These are phyloP conservation scores for Jatropha podagrica DNA, from an alignment of 441 rosid species.

Conservation along the genomic window DNA sequence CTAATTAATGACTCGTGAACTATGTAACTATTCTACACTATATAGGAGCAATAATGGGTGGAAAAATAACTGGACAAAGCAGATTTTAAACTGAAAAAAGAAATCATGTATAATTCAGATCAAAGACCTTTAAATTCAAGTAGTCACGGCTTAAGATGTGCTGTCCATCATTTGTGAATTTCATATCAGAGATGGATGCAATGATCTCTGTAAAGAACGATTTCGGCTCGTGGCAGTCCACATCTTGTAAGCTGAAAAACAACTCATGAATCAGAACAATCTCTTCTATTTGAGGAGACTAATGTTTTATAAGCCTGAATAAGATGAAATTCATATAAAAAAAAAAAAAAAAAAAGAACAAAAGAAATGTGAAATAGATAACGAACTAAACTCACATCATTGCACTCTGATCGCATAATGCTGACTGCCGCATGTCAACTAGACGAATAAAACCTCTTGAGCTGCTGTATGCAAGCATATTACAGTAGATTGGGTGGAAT, in stretches of 20 bases:
- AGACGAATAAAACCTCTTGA: constrained; percentile 70
- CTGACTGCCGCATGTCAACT: constrained; percentile 75
- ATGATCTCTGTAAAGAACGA: constrained; percentile 69
- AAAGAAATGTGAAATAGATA: constrained; percentile 4
- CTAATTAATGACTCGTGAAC: neutral
- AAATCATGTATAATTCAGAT: constrained; percentile 1
- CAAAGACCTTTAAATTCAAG: constrained; percentile 63
- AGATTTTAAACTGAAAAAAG: constrained; percentile 16
- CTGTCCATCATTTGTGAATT: constrained; percentile 58
- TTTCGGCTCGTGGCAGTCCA: constrained; percentile 44
- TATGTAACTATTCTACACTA: neutral
- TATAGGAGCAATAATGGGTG: constrained; percentile 15
- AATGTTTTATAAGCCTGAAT: neutral
- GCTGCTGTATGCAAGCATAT: constrained; percentile 69
- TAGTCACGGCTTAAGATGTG: constrained; percentile 69
- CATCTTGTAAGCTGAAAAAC: constrained; percentile 58
- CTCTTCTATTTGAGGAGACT: neutral
- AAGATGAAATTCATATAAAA: neutral
- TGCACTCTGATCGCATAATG: constrained; percentile 58
- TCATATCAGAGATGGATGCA: constrained; percentile 64
- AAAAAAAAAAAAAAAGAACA: neutral
- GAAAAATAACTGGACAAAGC: constrained; percentile 6
- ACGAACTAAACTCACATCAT: constrained; percentile 54
- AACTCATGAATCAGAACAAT: constrained; percentile 25
- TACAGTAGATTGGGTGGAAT: constrained; percentile 70